Evolutionary conservation across 345 rosid genomes (phyloP), one percentile per base, ranked within the genome.

Genomic region (Bretschneidera sinensis): DNA sequence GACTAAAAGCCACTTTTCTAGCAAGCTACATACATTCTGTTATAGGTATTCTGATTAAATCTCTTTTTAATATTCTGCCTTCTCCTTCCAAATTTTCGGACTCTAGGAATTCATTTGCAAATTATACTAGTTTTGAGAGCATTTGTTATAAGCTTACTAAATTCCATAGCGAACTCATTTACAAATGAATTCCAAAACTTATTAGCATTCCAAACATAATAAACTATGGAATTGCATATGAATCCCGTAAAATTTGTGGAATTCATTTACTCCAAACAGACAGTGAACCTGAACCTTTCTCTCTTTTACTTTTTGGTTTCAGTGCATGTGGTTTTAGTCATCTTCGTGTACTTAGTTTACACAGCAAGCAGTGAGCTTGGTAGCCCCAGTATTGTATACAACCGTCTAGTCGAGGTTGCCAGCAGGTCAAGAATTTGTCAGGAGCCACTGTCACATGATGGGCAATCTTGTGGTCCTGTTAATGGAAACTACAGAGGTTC

Each of bases 1-100:
- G 98, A 47, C 85, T 89, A 17, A 85, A 89, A 75, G 98, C 98
- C 53, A 92, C 98, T 31, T 92, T 92, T 72, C 79, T 92, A 57
- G 98, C 98, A 0, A 92, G 98, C 78, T 92, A 89, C 60, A 87
- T 89, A 54, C 98, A 92, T 67, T 92, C 98, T 28, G 95, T 83
- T 55, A 73, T 87, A 34, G 98, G 98, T 88, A 76, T 23, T 6
- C 54, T 24, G 17, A 1, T 17, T 10, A 9, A 6, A n/a, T n/a
- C n/a, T n/a, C n/a, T n/a, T n/a, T n/a, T n/a, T n/a, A n/a, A n/a
- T n/a, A n/a, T n/a, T n/a, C n/a, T n/a, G n/a, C n/a, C n/a, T n/a
- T n/a, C n/a, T n/a, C n/a, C n/a, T n/a, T n/a, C n/a, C n/a, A n/a
- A n/a, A n/a, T n/a, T n/a, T n/a, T n/a, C n/a, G n/a, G n/a, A n/a